Evolutionary conservation across 352 stramenopile species (phyloP).

Genomic region (Pythium vanterpoolii): DNA sequence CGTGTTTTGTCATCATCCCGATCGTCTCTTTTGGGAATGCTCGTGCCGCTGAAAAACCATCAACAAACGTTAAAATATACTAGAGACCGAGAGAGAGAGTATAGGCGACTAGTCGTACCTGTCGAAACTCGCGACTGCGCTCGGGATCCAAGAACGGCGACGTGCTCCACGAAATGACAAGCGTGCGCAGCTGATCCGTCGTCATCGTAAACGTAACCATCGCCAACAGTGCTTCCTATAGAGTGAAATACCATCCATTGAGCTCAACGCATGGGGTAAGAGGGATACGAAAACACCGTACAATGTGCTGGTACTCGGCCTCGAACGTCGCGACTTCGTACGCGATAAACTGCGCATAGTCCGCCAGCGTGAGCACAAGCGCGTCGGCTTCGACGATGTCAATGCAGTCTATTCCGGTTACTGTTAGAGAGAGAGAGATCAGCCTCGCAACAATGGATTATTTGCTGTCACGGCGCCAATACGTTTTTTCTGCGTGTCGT

Average conservation of each 20-base stretch:
- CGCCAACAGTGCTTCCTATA: constrained; percentile 55
- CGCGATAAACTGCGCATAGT: constrained; percentile 74
- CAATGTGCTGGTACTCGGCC: constrained; percentile 79
- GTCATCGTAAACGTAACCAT: constrained; percentile 71
- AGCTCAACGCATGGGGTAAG: not conserved
- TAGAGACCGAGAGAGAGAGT: not conserved
- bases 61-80: not conserved
- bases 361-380: constrained; percentile 35
- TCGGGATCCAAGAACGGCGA: constrained; percentile 68
- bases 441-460: not conserved
- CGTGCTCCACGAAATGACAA: constrained; percentile 79
- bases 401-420: not conserved
- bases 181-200: constrained; percentile 66
- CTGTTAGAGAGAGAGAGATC: not conserved
- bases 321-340: constrained; percentile 69
- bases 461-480: not conserved
- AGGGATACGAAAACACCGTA: constrained; percentile 24
- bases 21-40: constrained; percentile 25
- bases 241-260: not conserved
- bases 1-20: not conserved
- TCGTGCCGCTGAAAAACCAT: constrained; percentile 30
- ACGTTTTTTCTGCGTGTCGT: constrained; percentile 36
- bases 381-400: not conserved
- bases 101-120: constrained; percentile 28
- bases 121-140: constrained; percentile 41